phyloP scores from a whole-genome alignment of 352 stramenopile genomes.

The Globisporangium mamillatum region DNA sequence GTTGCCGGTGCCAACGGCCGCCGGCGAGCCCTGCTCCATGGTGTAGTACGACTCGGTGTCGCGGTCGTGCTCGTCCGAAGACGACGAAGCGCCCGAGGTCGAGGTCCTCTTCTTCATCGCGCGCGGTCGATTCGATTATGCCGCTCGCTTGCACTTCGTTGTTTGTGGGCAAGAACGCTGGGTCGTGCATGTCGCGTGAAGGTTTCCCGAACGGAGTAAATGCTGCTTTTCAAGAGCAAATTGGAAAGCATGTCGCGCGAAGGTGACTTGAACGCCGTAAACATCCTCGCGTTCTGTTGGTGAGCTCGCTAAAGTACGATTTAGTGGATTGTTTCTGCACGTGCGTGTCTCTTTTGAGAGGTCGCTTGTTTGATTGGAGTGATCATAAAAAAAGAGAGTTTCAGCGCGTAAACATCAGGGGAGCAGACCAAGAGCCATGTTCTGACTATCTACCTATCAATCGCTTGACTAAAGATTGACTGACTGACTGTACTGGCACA shows the following conservation, averaged over 20 bases:
- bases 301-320: neutral
- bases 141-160: neutral
- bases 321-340: neutral
- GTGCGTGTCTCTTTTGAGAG: neutral
- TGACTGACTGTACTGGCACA: neutral
- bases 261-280: conserved; percentile 7
- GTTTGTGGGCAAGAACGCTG: neutral
- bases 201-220: neutral
- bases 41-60: conserved; percentile 13
- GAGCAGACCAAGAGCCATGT: neutral
- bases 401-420: neutral
- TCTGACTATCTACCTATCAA: neutral
- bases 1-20: neutral
- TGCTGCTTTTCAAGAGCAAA: neutral
- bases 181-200: conserved; percentile 1
- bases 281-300: neutral
- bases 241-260: neutral
- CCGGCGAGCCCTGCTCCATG: conserved; percentile 14
- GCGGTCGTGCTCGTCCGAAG: neutral
- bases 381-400: neutral
- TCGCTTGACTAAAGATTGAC: neutral
- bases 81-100: neutral
- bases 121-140: conserved; percentile 4
- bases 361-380: neutral
- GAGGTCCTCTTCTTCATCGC: conserved; percentile 11